These are phyloP conservation scores for Ceratocystis diversiconidia DNA, from an alignment of 2,329 filamentous ascomycete species.

Conservation along the genomic window DNA sequence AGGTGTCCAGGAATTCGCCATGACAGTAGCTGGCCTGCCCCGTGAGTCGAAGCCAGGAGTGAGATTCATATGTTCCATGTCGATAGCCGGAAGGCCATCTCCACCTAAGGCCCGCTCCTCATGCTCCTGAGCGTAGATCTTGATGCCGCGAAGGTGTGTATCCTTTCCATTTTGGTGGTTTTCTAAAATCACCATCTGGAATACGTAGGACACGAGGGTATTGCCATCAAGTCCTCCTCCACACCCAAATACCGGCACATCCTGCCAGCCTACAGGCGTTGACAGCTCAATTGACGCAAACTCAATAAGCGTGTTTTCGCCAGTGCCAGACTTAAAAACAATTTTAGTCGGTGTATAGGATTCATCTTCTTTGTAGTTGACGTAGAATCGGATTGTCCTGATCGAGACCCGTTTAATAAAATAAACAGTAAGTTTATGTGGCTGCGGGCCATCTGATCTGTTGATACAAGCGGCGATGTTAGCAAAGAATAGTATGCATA, in stretches of 20 bases:
- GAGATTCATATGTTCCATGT: slow-evolving; percentile 6
- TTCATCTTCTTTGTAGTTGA: slow-evolving; percentile 88
- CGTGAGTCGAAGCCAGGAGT: background rate
- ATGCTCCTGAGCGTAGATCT: slow-evolving; percentile 55
- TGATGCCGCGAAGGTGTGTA: slow-evolving; percentile 87
- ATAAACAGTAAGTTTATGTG: slow-evolving; percentile 69
- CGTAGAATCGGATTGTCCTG: slow-evolving; percentile 62
- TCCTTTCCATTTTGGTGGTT: slow-evolving; percentile 99
- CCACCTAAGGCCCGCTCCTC: slow-evolving; percentile 24
- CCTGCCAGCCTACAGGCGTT: slow-evolving; percentile 77
- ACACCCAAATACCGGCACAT: slow-evolving; percentile 49
- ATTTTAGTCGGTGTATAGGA: slow-evolving; percentile 95
- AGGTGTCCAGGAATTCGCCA: background rate
- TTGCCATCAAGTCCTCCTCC: slow-evolving; percentile 51
- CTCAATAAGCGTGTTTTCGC: slow-evolving; percentile 79
- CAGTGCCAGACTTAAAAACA: slow-evolving; percentile 74
- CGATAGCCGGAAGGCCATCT: slow-evolving; percentile 12
- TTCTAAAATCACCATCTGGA: slow-evolving; percentile 82
- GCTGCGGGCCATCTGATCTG: slow-evolving; percentile 70
- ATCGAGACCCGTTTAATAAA: slow-evolving; percentile 74
- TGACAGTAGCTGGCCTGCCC: background rate
- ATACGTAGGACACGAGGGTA: slow-evolving; percentile 72
- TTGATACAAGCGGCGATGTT: slow-evolving; percentile 5
- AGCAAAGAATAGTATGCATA: background rate
- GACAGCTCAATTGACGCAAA: slow-evolving; percentile 70